Base-by-base conservation (phyloP, 2,329 filamentous ascomycete species). In the Aspergillus candidus region DNA sequence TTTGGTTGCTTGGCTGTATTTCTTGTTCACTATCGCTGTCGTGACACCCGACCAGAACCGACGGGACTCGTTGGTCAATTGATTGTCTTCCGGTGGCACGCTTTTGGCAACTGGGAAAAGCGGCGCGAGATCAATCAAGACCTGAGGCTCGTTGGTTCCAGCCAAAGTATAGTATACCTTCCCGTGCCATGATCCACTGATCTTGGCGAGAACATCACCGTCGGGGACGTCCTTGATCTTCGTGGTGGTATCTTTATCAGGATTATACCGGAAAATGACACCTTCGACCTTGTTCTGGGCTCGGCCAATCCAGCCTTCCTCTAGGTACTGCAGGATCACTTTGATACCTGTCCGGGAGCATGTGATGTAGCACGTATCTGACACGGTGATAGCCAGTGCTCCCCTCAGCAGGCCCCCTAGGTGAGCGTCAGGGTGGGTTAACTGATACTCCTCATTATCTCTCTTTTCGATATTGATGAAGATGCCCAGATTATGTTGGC, bases 391-490 rank as follows among this genome's bases (percentile, higher is more conserved):
- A 57, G 84, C 90, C 40, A 97, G 73, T n/a, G 86, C 83, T 17
- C 93, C 93, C 53, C 90, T 79, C 36, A 98, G 70, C 41, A 98
- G 74, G 13, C 93, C 93, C 22, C 90, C 89, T 1, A 98, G 75
- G 61, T 94, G 88, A 6, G 93, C 93, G n/a, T 87, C 83, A 4
- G 93, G 93, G 67, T 98, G 93, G 4, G 86, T 95, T 50, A 98
- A 79, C 62, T 94, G 89, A 67, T 98, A 98, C 50, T 90, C 86
- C 71, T 98, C 93, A 60, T 91, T 79, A 56, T 84, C 81, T 41
- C 86, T 78, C 51, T 82, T 84, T 58, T 88, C 81, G 18, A 97
- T 71, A 8, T 81, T 90, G 65, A 98, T 84, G 70, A 96, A 98
- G 57, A 98, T 97, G 52, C 93, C 93, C 53, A 94, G 75, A 66